Evolutionary conservation across 805 yeast species (phyloP), one percentile per base, ranked within the genome.

Genomic region (Candida adriatica): DNA sequence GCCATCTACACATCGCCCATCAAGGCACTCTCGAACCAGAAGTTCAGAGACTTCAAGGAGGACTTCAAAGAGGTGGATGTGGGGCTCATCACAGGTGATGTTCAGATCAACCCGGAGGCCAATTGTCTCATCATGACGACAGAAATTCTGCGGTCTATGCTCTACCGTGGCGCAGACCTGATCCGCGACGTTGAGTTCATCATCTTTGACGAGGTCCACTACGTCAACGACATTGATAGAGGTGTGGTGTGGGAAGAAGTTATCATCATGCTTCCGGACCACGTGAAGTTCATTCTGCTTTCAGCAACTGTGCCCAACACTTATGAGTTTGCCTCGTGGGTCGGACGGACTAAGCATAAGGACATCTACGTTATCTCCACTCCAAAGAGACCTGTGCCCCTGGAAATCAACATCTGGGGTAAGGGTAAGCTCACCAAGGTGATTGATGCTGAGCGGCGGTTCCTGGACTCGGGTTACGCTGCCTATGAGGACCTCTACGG

Each of bases 191-290:
- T 92, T 15, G 98, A 90, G 51, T 92, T 88, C 65, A 96, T 92
- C 17, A 87, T 92, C 24, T 92, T 92, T 55, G 98, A 92, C 61
- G 98, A 92, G 55, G 98, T 92, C 2, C 98, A 92, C 59, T 92
- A 92, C 53, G 96, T 92, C 41, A 92, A 92, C 55, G 98, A 92
- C 61, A 79, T 85, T 36, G 95, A 86, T 49, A 76, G 98, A 57
- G 98, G 98, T 51, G 98, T 92, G 10, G 98, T 92, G 4, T 92
- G 98, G 98, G 98, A 92, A 62, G 98, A 92, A 59, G 96, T 92
- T 15, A 92, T 92, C 39, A 92, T 92, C 46, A 86, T 92, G 95
- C 64, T 92, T 20, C 98, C 98, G 0, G 96, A 88, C 42, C 96
- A 92, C 53, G 92, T 92, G 37, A 90, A 90, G 51, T 82, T 84